Conservation (phyloP, 805 yeast species). For the Myxozyma udenii region DNA sequence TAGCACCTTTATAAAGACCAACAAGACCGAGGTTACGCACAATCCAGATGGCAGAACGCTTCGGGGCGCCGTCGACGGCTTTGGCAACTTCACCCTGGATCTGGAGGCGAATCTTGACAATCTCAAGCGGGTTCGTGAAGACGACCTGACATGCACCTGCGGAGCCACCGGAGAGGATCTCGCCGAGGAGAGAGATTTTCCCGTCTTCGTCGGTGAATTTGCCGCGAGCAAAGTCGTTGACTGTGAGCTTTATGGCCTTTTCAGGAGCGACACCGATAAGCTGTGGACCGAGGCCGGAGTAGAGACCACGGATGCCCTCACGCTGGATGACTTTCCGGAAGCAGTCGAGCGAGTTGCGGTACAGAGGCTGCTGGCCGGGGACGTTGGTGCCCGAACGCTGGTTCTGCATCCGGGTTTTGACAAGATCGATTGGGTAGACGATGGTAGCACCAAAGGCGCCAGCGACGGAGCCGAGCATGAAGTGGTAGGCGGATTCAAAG, state of each 20-base stretch:
- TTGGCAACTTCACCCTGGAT: constrained; percentile 75
- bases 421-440: constrained; percentile 93
- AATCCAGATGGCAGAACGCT: constrained; percentile 63
- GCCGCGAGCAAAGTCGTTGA: constrained; percentile 81
- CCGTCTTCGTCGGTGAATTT: constrained; percentile 59
- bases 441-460: constrained; percentile 98
- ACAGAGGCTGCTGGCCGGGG: constrained; percentile 46
- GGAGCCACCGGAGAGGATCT: constrained; percentile 81
- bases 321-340: constrained; percentile 66
- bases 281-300: constrained; percentile 92
- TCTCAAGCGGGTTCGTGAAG: constrained; percentile 93
- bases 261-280: constrained; percentile 97
- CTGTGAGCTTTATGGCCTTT: constrained; percentile 93
- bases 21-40: constrained; percentile 73
- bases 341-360: constrained; percentile 82
- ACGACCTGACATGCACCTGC: constrained; percentile 98
- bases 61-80: constrained; percentile 39
- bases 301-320: constrained; percentile 83
- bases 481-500: constrained; percentile 83
- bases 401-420: constrained; percentile 96
- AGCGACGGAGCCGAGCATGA: constrained; percentile 86
- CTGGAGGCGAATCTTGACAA: constrained; percentile 90
- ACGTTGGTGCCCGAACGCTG: constrained; percentile 60
- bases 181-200: constrained; percentile 54
- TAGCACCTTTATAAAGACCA: constrained; percentile 88